Base-by-base conservation (phyloP, 2,329 filamentous ascomycete species). In the Aciculosporium take region DNA sequence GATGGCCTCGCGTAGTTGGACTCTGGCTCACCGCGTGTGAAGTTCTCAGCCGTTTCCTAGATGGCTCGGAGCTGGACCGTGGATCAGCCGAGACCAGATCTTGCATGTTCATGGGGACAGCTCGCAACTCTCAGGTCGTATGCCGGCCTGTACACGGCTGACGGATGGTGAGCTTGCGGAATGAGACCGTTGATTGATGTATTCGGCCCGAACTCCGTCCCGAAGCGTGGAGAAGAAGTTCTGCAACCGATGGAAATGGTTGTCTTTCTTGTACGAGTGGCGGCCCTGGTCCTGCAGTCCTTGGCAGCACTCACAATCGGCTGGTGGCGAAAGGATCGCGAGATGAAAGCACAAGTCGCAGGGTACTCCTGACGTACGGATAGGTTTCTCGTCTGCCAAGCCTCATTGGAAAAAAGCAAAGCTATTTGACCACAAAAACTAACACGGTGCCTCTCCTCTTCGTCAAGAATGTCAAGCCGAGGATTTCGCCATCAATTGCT, bases 31-130 rank as follows among this genome's bases (percentile, higher is more conserved):
- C 62, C 21, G 63, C 63, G 54, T 66, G 63, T 31, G 61, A 64
- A 18, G 63, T 64, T 40, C 63, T 55, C 41, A 65, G 49, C 32
- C 63, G 58, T 50, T 66, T 66, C 41, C 63, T 58, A 21, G 53
- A 40, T 36, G 56, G 56, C 48, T 62, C 59, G n/a, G 41, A 39
- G 35, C 46, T 45, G 25, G 48, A 30, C 31, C 51, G 48, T 45
- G 55, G 50, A 32, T 61, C 53, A 49, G 57, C 47, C 38, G 43
- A 38, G 24, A 36, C 46, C 37, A 44, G 18, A 20, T 46, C 44
- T 38, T 44, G 41, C 34, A 36, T 42, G 44, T 38, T 46, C 15
- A 52, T 31, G 23, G 5, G 34, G 33, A 33, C 23, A 28, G 15
- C n/a, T 17, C 36, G 29, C 23, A 28, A 12, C n/a, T 17, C 36